Base-by-base conservation (phyloP, 768 basidiomycete species). In the Leccinum olivaceopallidum region DNA sequence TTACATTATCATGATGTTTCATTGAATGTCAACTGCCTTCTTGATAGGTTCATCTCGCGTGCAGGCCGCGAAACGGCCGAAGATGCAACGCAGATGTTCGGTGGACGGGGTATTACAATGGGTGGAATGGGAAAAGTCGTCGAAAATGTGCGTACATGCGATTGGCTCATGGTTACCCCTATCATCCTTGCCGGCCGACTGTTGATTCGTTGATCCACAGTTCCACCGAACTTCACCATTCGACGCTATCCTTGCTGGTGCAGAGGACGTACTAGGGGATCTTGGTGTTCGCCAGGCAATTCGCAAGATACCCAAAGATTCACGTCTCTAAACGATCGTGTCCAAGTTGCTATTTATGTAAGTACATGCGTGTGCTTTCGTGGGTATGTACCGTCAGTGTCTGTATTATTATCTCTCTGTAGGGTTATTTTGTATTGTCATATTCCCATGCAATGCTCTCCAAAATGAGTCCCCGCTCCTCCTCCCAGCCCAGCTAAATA, bases 81-180 rank as follows among this genome's bases (percentile, higher is more conserved):
- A 79, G 92, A 94, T 61, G 88, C 92, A 6, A 86, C 88, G 1
- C 88, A 91, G 73, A 83, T 96, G 37, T 96, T 95, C 60, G 95
- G 94, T 56, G 95, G 95, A 18, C 84, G 95, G 20, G 92, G 88
- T 26, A 79, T 98, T 65, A 97, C 95, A 0, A 79, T 82, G 49
- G 87, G 91, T 5, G 94, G 94, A 8, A 92, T 94, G 91, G 94
- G 94, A 61, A 88, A 84, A 74, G 73, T 87, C 49, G 82, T 94
- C 60, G 93, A 94, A 73, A 92, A 90, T 63, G 90, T 90, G 68
- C 53, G 85, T 77, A 22, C 18, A 30, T 22, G 20, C 7, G 44
- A 54, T 36, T 3, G 18, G 16, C 49, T 44, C 9, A 22, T 58
- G 32, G 9, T 22, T 24, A n/a, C 57, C 14, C n/a, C 16, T 16